phyloP scores from a whole-genome alignment of 1,284 basidiomycete species.

The Fomes fomentarius region DNA sequence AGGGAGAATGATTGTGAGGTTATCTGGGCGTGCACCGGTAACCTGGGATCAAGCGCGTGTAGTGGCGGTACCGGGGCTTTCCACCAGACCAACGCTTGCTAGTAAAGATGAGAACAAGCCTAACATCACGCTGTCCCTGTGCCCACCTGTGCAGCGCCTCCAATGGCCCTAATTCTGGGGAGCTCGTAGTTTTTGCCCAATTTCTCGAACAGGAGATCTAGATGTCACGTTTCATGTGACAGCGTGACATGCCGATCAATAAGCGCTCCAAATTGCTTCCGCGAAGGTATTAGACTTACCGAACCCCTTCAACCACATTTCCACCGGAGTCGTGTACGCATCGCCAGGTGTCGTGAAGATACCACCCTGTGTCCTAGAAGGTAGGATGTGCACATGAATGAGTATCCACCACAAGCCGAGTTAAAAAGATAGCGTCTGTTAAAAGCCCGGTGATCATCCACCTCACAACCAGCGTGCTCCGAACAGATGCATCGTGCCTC shows the following conservation, averaged over 20 bases:
- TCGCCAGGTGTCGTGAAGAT: conserved; percentile 85
- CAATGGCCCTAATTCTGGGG: conserved; percentile 68
- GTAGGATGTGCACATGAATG: not conserved
- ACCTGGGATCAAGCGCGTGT: conserved; percentile 66
- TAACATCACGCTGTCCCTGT: not conserved
- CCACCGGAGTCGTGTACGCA: conserved; percentile 80
- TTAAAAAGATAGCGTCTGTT: too few relatives aligned
- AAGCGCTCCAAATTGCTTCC: conserved; percentile 45
- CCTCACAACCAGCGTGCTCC: too few relatives aligned
- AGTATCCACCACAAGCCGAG: not conserved
- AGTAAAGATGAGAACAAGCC: conserved; percentile 4
- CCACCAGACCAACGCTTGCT: conserved; percentile 85
- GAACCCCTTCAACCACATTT: conserved; percentile 85
- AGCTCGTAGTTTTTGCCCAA: conserved; percentile 68
- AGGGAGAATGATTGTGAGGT: conserved; percentile 69
- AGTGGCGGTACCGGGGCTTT: conserved; percentile 69
- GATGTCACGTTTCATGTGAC: conserved; percentile 24
- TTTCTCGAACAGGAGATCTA: conserved; percentile 77
- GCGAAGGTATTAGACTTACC: conserved; percentile 55
- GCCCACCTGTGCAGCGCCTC: conserved; percentile 71
- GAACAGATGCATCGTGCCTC: too few relatives aligned
- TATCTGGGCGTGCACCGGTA: conserved; percentile 69
- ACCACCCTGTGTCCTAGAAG: conserved; percentile 77
- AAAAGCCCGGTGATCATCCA: too few relatives aligned
- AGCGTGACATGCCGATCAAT: conserved; percentile 36